Evolutionary conservation across 202 grass and related monocot genomes (phyloP), one percentile per base, ranked within the genome.

Genomic region (Musa balbisiana): DNA sequence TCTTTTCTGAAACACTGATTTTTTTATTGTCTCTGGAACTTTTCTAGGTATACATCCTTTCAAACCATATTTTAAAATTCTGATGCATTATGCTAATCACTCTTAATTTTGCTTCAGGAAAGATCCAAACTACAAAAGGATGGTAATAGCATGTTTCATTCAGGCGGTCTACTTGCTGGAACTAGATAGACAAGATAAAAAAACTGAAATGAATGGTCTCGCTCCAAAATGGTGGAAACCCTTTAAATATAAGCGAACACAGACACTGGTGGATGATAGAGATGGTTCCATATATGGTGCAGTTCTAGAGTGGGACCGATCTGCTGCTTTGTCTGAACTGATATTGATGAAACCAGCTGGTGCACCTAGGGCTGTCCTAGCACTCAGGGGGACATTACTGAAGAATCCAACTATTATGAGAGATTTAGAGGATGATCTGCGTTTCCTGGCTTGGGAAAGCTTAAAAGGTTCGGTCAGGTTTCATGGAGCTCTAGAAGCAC

Each of bases 361-460:
- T 17, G 67, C 67, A 20, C 67, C 67, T 10, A 70, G 49, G 67
- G 67, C 67, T 51, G 49, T 70, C 26, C 67, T 70, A 70, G 67
- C 49, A 51, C 67, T 70, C 43, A 25, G 67, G 43, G 67, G 67
- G 5, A 70, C 67, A 12, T 21, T 70, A 51, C 43, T 70, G 67
- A 70, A 70, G 67, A 70, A 16, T 51, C 17, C 67, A 51, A 70
- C 67, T 4, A 70, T 70, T 51, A 70, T 43, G 49, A 70, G 67
- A 70, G 67, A 70, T n/a, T 51, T 70, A 12, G 43, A 51, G 17
- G 67, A 70, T 11, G 67, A 70, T 21, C 67, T 70, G 9, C 67
- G 67, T 17, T 70, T 70, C 67, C 67, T 70, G 8, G 49, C 67
- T 51, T 70, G 67, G 67, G 67, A 70, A 70, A 70, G 67, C 67